Conservation (phyloP, 306 rosid species). For the Malus sieversii region DNA sequence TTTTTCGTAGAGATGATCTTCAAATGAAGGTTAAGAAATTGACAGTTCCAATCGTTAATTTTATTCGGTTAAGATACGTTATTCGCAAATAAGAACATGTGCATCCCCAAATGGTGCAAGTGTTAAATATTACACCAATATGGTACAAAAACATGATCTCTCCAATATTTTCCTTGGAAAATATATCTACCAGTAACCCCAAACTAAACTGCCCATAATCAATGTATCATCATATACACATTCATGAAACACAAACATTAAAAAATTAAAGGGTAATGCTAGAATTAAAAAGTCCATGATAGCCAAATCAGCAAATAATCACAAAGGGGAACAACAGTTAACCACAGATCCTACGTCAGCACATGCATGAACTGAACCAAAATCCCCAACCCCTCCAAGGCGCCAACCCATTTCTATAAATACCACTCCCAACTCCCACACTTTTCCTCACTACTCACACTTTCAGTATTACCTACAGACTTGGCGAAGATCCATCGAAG, state of each 20-base stretch:
- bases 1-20: too few relatives aligned
- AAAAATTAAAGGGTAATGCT: background rate
- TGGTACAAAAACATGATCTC: too few relatives aligned
- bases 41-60: too few relatives aligned
- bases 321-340: background rate
- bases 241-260: background rate
- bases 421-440: constrained; percentile 4
- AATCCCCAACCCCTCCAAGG: background rate
- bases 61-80: too few relatives aligned
- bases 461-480: background rate
- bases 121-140: too few relatives aligned
- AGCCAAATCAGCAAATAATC: constrained; percentile 12
- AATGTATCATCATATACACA: background rate
- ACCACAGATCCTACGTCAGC: background rate
- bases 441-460: constrained; percentile 23
- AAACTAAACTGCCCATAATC: background rate
- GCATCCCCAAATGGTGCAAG: too few relatives aligned
- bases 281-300: constrained; percentile 9
- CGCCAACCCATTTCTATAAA: constrained; percentile 20
- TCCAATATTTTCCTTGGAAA: too few relatives aligned
- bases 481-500: background rate
- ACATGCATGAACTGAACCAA: constrained; percentile 44
- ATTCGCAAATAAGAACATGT: too few relatives aligned
- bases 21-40: too few relatives aligned
- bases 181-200: background rate